phyloP scores from a whole-genome alignment of 371 early-diverging fungal species.

The Lichtheimia ornata region DNA sequence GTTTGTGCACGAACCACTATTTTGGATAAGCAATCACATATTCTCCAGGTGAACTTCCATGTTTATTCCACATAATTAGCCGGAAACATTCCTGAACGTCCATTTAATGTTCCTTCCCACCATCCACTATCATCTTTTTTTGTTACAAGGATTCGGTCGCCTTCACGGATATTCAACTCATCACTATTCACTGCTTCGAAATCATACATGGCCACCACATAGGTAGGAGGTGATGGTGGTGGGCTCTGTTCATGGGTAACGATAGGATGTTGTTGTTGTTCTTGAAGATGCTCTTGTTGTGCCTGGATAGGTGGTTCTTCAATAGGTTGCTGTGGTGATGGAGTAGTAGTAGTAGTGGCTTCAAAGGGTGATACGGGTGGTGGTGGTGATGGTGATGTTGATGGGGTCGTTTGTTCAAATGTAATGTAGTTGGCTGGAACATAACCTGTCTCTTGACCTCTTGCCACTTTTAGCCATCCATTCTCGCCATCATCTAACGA shows the following conservation, averaged over 20 bases:
- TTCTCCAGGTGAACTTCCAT: too few relatives aligned
- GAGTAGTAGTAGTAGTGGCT: background rate
- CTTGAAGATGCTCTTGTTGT: background rate
- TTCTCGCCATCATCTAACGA: slow-evolving; percentile 53
- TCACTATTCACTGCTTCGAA: slow-evolving; percentile 74
- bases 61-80: slow-evolving; percentile 69
- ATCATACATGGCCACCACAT: slow-evolving; percentile 75
- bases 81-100: slow-evolving; percentile 78
- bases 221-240: slow-evolving; percentile 8
- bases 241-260: slow-evolving; percentile 2
- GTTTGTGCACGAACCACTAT: too few relatives aligned
- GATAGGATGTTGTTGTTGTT: background rate
- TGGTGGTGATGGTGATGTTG: slow-evolving; percentile 2
- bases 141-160: slow-evolving; percentile 67
- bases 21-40: too few relatives aligned
- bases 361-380: background rate
- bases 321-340: background rate
- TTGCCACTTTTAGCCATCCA: slow-evolving; percentile 73
- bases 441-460: slow-evolving; percentile 57
- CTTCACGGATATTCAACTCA: slow-evolving; percentile 72
- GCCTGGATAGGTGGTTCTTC: background rate
- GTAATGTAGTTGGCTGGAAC: slow-evolving; percentile 72
- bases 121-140: slow-evolving; percentile 73
- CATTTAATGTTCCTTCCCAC: slow-evolving; percentile 75
- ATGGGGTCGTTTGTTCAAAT: slow-evolving; percentile 2